Percentiles rank a stretch among this genome's conserved stretches.
Conservation (phyloP, 1,284 basidiomycete genomes). For the Thelephora terrestris region DNA sequence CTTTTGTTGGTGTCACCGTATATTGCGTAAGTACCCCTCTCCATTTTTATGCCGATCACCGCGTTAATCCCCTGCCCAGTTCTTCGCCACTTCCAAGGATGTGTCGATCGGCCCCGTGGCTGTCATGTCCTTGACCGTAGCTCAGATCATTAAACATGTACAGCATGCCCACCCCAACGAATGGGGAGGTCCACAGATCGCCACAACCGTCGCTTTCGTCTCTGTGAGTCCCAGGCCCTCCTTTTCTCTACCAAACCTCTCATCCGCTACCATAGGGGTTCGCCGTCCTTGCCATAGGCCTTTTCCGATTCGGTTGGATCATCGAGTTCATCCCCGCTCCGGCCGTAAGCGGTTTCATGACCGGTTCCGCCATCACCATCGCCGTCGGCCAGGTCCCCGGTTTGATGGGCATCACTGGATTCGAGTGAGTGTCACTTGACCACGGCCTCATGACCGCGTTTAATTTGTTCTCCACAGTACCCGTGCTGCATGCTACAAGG, state of each 20-base stretch:
- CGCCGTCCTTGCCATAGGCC: conserved; percentile 86
- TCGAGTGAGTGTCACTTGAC: conserved; percentile 44
- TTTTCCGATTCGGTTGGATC: conserved; percentile 90
- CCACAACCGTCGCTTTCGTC: conserved; percentile 78
- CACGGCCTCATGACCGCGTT: neutral
- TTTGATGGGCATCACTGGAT: conserved; percentile 75
- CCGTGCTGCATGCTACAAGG: conserved; percentile 73
- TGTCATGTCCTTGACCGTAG: conserved; percentile 92
- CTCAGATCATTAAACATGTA: conserved; percentile 70
- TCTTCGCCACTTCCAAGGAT: conserved; percentile 93
- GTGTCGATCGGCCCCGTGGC: conserved; percentile 94
- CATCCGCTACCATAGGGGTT: conserved; percentile 41
- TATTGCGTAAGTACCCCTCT: conserved; percentile 54
- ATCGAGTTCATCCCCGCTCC: conserved; percentile 92
- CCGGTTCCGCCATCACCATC: conserved; percentile 85
- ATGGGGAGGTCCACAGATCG: conserved; percentile 69
- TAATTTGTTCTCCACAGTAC: conserved; percentile 40
- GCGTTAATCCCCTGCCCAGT: conserved; percentile 28
- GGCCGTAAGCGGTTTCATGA: conserved; percentile 91
- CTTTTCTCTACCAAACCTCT: neutral
- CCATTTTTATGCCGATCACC: conserved; percentile 14
- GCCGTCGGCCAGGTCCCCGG: conserved; percentile 71
- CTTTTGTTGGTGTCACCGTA: conserved; percentile 80
- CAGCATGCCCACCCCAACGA: conserved; percentile 37
- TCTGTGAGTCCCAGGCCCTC: conserved; percentile 26